Evolutionary conservation across 2,329 filamentous ascomycete genomes (phyloP).

Genomic region (Lomentospora prolificans): DNA sequence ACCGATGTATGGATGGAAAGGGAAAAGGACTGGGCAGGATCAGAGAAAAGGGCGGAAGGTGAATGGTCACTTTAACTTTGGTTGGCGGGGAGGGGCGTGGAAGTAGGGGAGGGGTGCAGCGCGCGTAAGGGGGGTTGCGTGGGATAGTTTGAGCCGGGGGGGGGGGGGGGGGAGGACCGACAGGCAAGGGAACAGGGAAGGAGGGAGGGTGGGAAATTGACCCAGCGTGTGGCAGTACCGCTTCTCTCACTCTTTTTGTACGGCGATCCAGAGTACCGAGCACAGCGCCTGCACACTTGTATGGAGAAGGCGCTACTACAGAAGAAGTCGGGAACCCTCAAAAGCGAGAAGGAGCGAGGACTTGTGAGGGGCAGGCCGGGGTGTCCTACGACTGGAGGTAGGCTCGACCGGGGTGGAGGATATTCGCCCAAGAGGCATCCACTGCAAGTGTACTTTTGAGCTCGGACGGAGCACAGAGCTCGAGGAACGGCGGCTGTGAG

Average conservation of each 20-base stretch:
- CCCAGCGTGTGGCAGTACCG: background rate
- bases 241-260: background rate
- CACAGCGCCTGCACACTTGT: too few relatives aligned
- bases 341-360: background rate
- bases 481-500: background rate
- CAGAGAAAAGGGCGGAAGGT: background rate
- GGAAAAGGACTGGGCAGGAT: conserved; percentile 9
- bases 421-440: background rate
- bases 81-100: conserved; percentile 6
- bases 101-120: conserved; percentile 3
- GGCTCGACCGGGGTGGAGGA: too few relatives aligned
- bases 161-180: too few relatives aligned
- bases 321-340: too few relatives aligned
- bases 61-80: background rate
- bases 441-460: background rate
- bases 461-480: background rate
- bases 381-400: background rate
- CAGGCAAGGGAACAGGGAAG: background rate
- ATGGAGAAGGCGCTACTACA: too few relatives aligned
- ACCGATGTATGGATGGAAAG: conserved; percentile 7
- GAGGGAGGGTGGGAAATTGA: background rate
- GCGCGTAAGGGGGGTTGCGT: conserved; percentile 6
- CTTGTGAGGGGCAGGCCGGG: background rate
- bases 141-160: conserved; percentile 3
- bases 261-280: background rate